Evolutionary conservation across 768 basidiomycete species (phyloP).

Genomic region (Tephrocybe sp.): DNA sequence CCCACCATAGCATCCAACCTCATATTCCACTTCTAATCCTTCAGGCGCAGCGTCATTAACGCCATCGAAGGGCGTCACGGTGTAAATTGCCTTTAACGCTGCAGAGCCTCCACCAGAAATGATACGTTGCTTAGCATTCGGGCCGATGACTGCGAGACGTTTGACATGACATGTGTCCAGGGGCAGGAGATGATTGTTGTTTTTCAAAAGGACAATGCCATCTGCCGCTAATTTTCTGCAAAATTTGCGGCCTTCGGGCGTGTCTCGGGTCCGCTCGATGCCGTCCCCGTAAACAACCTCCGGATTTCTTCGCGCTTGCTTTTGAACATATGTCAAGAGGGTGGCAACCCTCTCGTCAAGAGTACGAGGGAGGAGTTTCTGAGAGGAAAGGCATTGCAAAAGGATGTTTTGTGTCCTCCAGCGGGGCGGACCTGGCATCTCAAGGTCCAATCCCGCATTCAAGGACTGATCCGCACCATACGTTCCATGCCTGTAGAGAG

Average conservation of each 20-base stretch:
- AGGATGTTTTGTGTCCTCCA: slow-evolving; percentile 54
- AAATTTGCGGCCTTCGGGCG: slow-evolving; percentile 48
- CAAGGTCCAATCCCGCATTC: slow-evolving; percentile 75
- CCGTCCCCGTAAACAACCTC: slow-evolving; percentile 65
- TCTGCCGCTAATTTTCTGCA: slow-evolving; percentile 56
- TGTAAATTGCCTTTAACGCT: slow-evolving; percentile 65
- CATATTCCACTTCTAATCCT: slow-evolving; percentile 49
- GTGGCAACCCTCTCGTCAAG: slow-evolving; percentile 50
- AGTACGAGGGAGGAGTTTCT: slow-evolving; percentile 46
- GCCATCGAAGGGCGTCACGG: slow-evolving; percentile 62
- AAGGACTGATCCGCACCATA: slow-evolving; percentile 66
- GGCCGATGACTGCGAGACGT: slow-evolving; percentile 64
- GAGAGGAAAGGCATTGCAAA: slow-evolving; percentile 31
- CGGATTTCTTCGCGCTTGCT: slow-evolving; percentile 50
- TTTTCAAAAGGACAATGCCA: slow-evolving; percentile 67
- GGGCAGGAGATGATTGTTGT: slow-evolving; percentile 54
- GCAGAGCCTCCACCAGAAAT: slow-evolving; percentile 81
- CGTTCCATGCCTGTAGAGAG: slow-evolving; percentile 55
- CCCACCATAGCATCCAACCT: slow-evolving; percentile 64
- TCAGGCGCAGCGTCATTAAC: slow-evolving; percentile 47
- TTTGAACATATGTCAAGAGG: slow-evolving; percentile 56
- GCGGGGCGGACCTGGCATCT: slow-evolving; percentile 74
- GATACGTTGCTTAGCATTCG: slow-evolving; percentile 61
- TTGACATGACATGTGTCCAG: slow-evolving; percentile 34
- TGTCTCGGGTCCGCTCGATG: slow-evolving; percentile 52